These are phyloP conservation scores for Bondarzewia mesenterica DNA, from an alignment of 1,284 basidiomycete genomes.

Conservation along the genomic window DNA sequence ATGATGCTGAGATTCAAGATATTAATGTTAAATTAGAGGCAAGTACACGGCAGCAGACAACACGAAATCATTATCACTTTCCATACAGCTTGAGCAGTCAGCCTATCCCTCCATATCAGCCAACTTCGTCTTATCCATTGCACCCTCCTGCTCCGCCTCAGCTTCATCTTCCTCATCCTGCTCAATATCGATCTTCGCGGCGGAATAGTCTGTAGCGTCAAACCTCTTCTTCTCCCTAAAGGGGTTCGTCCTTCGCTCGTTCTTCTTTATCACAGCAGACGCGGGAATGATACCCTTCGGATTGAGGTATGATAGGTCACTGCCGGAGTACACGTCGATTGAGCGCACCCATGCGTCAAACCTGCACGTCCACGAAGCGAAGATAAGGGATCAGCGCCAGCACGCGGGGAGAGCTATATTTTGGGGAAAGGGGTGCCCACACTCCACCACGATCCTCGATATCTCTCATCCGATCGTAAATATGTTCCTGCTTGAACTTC, in stretches of 20 bases:
- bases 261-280: slow-evolving; percentile 54
- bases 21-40: no score
- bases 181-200: slow-evolving; percentile 19
- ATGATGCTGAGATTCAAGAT: no score
- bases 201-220: slow-evolving; percentile 49
- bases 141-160: slow-evolving; percentile 43
- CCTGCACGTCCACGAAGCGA: slow-evolving; percentile 28
- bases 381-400: background rate
- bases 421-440: slow-evolving; percentile 40
- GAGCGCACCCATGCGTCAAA: slow-evolving; percentile 72
- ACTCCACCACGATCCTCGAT: slow-evolving; percentile 77
- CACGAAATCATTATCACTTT: no score
- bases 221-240: slow-evolving; percentile 62
- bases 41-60: no score
- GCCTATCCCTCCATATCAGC: slow-evolving; percentile 69
- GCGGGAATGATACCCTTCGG: slow-evolving; percentile 63
- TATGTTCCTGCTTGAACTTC: slow-evolving; percentile 75
- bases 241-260: slow-evolving; percentile 48
- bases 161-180: slow-evolving; percentile 26
- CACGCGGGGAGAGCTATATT: slow-evolving; percentile 5
- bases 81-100: background rate
- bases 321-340: slow-evolving; percentile 62
- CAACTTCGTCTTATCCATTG: slow-evolving; percentile 46
- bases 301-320: slow-evolving; percentile 65
- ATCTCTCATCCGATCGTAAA: slow-evolving; percentile 78